Conservation (phyloP, 305 asterid genomes). For the Lippia alba region DNA sequence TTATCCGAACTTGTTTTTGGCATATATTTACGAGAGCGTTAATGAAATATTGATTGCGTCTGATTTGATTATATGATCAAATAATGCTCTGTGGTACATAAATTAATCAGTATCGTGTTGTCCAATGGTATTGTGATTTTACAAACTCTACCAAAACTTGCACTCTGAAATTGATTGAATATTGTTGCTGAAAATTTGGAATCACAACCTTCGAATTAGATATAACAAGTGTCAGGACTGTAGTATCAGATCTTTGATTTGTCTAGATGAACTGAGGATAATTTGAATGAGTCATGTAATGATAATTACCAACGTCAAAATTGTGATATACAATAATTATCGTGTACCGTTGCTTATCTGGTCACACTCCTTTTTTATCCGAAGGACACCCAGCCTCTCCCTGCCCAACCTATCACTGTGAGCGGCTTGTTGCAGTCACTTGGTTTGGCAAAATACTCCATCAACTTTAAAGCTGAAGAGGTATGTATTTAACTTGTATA, state of each 20-base stretch:
- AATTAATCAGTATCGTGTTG: background rate
- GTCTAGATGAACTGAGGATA: background rate
- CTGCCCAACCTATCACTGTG: constrained; percentile 34
- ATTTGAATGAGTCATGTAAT: constrained; percentile 8
- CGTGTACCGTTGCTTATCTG: background rate
- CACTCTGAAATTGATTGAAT: background rate
- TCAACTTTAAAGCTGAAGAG: constrained; percentile 80
- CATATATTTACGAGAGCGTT: background rate
- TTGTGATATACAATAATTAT: constrained; percentile 1
- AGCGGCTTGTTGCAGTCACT: constrained; percentile 57
- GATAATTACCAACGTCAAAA: background rate
- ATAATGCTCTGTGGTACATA: background rate
- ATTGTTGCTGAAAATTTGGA: background rate
- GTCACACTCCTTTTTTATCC: constrained; percentile 28
- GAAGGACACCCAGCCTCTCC: constrained; percentile 44
- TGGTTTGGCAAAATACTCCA: constrained; percentile 63
- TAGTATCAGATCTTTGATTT: background rate
- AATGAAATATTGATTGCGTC: background rate
- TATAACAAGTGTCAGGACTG: background rate
- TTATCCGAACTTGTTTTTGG: background rate
- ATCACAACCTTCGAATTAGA: background rate
- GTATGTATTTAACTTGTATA: constrained; percentile 35
- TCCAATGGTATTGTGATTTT: background rate
- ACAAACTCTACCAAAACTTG: background rate
- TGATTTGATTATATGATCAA: background rate